A percentile compares a stretch with the other conserved stretches of the same genome.
These are phyloP conservation scores for Naematelia encephala DNA, from an alignment of 768 basidiomycete genomes.

Conservation along the genomic window DNA sequence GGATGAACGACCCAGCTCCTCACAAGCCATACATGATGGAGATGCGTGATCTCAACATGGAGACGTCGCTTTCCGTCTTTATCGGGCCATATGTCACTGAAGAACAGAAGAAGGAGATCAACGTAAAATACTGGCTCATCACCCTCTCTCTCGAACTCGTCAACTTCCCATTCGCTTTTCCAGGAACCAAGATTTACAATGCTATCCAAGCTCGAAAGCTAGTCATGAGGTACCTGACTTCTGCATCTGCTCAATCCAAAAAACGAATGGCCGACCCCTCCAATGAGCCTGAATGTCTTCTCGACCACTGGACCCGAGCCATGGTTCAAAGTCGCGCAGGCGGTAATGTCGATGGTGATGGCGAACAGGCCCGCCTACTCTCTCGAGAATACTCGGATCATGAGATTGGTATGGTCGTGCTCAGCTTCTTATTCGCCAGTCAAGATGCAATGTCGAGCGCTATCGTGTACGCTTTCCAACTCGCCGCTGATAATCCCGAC, in stretches of 20 bases:
- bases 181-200: constrained; percentile 93
- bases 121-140: constrained; percentile 92
- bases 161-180: constrained; percentile 93
- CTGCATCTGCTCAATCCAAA: constrained; percentile 77
- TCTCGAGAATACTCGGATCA: constrained; percentile 74
- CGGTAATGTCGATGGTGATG: constrained; percentile 33
- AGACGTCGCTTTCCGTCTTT: constrained; percentile 92
- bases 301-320: constrained; percentile 85
- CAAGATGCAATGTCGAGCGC: constrained; percentile 99
- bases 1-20: constrained; percentile 62
- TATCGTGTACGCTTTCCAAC: constrained; percentile 93
- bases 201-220: constrained; percentile 86
- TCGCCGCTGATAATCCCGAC: constrained; percentile 87
- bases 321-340: constrained; percentile 59
- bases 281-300: constrained; percentile 74
- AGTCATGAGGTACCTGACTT: constrained; percentile 64
- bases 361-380: constrained; percentile 63
- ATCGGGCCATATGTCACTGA: constrained; percentile 87
- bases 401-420: constrained; percentile 95
- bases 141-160: constrained; percentile 93
- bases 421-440: constrained; percentile 93
- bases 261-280: constrained; percentile 72
- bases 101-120: constrained; percentile 72
- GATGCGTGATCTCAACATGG: constrained; percentile 94
- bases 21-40: constrained; percentile 68